A percentile compares a stretch with the other conserved stretches of the same genome.
These are phyloP conservation scores for Ogataea corticis DNA, from an alignment of 805 yeast genomes.

Conservation along the genomic window DNA sequence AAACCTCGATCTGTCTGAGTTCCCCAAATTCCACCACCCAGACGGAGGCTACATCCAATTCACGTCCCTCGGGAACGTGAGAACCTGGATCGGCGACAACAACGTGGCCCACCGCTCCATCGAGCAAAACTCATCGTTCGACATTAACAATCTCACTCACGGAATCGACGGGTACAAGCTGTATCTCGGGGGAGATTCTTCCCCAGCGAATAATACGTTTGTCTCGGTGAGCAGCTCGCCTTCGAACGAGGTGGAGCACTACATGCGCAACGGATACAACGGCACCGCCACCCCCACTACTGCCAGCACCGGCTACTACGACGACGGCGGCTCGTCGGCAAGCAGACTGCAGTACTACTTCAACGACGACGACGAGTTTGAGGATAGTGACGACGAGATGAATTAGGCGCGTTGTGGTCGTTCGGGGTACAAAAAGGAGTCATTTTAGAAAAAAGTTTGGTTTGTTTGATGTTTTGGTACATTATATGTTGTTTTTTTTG, in stretches of 20 bases:
- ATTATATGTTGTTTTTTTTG: neutral
- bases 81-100: constrained; percentile 42
- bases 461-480: neutral
- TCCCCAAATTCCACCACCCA: constrained; percentile 60
- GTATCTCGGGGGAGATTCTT: constrained; percentile 25
- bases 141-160: constrained; percentile 30
- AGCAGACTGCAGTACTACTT: constrained; percentile 19
- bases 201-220: constrained; percentile 1
- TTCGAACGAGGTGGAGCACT: constrained; percentile 35
- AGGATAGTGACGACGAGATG: constrained; percentile 22
- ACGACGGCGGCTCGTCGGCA: constrained; percentile 23
- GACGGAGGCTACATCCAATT: constrained; percentile 62
- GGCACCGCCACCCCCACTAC: constrained; percentile 13
- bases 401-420: no score
- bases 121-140: constrained; percentile 44
- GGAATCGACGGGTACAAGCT: constrained; percentile 41
- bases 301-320: constrained; percentile 14
- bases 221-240: constrained; percentile 25
- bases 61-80: constrained; percentile 63
- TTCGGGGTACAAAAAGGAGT: neutral
- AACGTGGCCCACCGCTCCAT: constrained; percentile 49
- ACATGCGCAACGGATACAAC: constrained; percentile 35
- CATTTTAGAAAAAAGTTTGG: neutral
- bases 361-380: constrained; percentile 19
- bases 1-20: constrained; percentile 41